A percentile compares a stretch with the other conserved stretches of the same genome.
These are phyloP conservation scores for Telopea speciosissima DNA, from an alignment of 177 flowering plant genomes.

Conservation along the genomic window DNA sequence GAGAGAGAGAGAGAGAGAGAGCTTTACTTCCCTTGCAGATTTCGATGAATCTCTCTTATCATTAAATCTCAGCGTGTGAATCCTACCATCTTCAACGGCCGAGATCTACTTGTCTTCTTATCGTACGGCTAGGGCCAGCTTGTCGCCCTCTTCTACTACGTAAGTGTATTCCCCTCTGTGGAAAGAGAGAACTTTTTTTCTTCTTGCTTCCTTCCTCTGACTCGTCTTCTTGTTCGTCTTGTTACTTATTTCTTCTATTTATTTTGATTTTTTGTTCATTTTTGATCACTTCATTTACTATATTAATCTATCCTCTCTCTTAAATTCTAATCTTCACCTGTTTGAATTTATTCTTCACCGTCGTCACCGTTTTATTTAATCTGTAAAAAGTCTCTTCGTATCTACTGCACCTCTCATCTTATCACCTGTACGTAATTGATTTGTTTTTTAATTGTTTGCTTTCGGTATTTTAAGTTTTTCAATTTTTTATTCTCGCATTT, in stretches of 20 bases:
- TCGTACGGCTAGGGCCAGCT: conserved; percentile 24
- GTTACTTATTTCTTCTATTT: too few relatives aligned
- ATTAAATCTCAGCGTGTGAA: conserved; percentile 1
- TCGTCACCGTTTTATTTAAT: too few relatives aligned
- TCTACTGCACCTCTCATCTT: too few relatives aligned
- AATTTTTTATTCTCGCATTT: too few relatives aligned
- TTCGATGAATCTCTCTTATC: conserved; percentile 15
- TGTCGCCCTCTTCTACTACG: conserved; percentile 28
- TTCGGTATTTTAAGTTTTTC: too few relatives aligned
- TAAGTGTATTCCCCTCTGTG: conserved; percentile 7
- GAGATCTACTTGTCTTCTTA: conserved; percentile 20
- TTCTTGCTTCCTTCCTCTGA: too few relatives aligned
- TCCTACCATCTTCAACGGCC: conserved; percentile 21
- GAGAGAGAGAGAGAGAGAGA: background rate
- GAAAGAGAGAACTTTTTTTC: background rate
- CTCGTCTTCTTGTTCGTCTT: too few relatives aligned
- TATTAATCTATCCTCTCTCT: background rate
- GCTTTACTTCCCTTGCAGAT: conserved; percentile 1
- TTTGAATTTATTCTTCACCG: background rate
- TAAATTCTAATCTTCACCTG: background rate
- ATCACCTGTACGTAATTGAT: too few relatives aligned
- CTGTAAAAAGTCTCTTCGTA: too few relatives aligned
- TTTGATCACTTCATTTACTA: too few relatives aligned
- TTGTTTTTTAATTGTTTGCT: too few relatives aligned
- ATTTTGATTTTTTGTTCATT: too few relatives aligned